These are phyloP conservation scores for Trichoderma atrobrunneum DNA, from an alignment of 2,329 filamentous ascomycete genomes.

Conservation along the genomic window DNA sequence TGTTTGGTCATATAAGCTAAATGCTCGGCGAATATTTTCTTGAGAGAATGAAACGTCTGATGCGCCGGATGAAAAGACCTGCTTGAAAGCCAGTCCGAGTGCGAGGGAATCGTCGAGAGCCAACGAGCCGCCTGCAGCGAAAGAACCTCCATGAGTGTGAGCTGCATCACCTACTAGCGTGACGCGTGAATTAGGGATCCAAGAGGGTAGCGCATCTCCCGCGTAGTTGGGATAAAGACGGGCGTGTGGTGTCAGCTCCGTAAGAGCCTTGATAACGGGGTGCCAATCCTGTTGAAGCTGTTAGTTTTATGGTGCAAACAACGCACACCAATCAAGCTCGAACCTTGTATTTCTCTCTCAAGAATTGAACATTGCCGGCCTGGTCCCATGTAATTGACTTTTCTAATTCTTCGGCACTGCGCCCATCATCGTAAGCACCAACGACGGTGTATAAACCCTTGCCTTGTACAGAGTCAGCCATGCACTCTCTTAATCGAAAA, in stretches of 20 bases:
- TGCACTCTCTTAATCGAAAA: neutral
- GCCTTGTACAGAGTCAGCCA: neutral
- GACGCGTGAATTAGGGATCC: constrained; percentile 31
- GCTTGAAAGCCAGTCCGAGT: constrained; percentile 4
- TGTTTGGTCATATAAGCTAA: constrained; percentile 19
- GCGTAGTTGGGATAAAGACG: constrained; percentile 44
- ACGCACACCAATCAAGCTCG: neutral
- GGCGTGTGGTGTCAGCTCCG: constrained; percentile 39
- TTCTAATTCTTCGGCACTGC: constrained; percentile 30
- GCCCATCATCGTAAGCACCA: constrained; percentile 38
- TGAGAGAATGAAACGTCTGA: neutral
- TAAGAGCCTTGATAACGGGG: constrained; percentile 37
- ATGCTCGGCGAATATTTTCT: neutral
- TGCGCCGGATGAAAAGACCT: neutral
- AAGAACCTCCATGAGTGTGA: constrained; percentile 40
- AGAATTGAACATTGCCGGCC: constrained; percentile 33
- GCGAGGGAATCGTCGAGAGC: constrained; percentile 36
- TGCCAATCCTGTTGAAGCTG: constrained; percentile 35
- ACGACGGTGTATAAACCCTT: constrained; percentile 43
- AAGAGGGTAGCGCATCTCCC: constrained; percentile 37
- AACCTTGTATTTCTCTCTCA: constrained; percentile 35
- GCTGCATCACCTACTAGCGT: constrained; percentile 39
- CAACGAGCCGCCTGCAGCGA: constrained; percentile 38
- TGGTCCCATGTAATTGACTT: constrained; percentile 38
- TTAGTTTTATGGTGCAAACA: neutral